These are phyloP conservation scores for Camelina neglecta DNA, from an alignment of 345 rosid genomes.

Conservation along the genomic window DNA sequence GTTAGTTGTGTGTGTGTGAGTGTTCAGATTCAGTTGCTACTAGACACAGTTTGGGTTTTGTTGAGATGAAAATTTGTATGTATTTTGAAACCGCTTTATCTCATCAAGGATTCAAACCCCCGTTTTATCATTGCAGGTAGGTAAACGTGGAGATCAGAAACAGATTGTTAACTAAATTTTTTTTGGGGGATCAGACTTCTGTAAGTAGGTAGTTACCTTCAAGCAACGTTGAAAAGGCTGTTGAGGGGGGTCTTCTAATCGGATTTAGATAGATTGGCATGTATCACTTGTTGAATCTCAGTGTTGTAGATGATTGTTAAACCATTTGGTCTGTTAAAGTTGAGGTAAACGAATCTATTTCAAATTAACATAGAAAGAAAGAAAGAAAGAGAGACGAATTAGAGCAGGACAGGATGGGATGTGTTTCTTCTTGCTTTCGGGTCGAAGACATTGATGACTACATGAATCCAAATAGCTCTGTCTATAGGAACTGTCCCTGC, in stretches of 20 bases:
- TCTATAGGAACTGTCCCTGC: slow-evolving; percentile 84
- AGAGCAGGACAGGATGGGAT: slow-evolving; percentile 67
- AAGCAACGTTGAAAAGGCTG: neutral
- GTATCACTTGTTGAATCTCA: neutral
- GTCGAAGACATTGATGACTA: slow-evolving; percentile 74
- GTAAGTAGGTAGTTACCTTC: slow-evolving; percentile 28
- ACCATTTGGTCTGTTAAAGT: neutral
- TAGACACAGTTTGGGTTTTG: slow-evolving; percentile 14
- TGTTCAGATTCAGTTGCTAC: slow-evolving; percentile 15
- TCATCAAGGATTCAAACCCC: neutral
- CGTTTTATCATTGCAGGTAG: slow-evolving; percentile 43
- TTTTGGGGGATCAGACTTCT: slow-evolving; percentile 30
- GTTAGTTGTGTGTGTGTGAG: neutral
- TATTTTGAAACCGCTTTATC: slow-evolving; percentile 11
- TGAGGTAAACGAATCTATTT: slow-evolving; percentile 30
- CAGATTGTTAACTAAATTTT: neutral
- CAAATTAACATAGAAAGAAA: slow-evolving; percentile 24
- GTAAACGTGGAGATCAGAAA: slow-evolving; percentile 23
- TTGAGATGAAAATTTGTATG: slow-evolving; percentile 3
- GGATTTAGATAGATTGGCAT: neutral
- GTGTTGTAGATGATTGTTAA: neutral
- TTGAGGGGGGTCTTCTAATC: neutral
- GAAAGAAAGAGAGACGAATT: slow-evolving; percentile 19
- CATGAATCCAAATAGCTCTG: slow-evolving; percentile 71
- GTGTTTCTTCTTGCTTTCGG: slow-evolving; percentile 85